Base-by-base conservation (phyloP, 2,329 filamentous ascomycete species). In the Cryphonectria carpinicola region DNA sequence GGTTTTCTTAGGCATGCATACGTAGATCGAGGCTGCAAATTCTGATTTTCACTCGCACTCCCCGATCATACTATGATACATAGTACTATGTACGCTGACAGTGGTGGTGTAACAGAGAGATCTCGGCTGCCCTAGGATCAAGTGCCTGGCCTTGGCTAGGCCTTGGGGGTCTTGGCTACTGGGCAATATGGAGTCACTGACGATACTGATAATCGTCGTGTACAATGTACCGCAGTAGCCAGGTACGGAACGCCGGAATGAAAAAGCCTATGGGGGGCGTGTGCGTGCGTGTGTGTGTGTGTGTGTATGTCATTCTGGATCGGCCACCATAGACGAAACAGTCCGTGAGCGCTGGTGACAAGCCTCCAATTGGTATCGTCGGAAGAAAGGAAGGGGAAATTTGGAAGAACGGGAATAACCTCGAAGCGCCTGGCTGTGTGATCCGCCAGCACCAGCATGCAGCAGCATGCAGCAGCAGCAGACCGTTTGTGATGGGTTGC, bases 281-380 rank as follows among this genome's bases (percentile, higher is more conserved):
- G 52, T 32, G 52, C 10, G 52, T 25, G n/a, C 13, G n/a, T 10
- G 4, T 52, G 49, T 10, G 5, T 52, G 49, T 10, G 19, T 54
- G 8, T 25, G 49, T 25, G 49, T 52, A 7, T 52, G 7, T 25
- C 52, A 56, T 28, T 56, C 25, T 25, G n/a, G 52, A 28, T 11
- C 46, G 46, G 17, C n/a, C n/a, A 56, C 32, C 28, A 39, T n/a
- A 37, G 35, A 22, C 58, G 58, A 61, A 61, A 61, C 58, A 61
- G 19, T 37, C 58, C 35, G 32, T 19, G 8, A 11, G 17, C 58
- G 35, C 32, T 61, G 58, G 14, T 14, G 32, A 39, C 58, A 7
- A 61, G 58, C 58, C 11, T 22, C 70, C 67, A 69, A 66, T 66
- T 69, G 70, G 70, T 71, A 46, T 64, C 63, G 65, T 67, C 63